Conservation (phyloP, 192 early-diverging fungal species). For the Rhizoclosmatium globosum region DNA sequence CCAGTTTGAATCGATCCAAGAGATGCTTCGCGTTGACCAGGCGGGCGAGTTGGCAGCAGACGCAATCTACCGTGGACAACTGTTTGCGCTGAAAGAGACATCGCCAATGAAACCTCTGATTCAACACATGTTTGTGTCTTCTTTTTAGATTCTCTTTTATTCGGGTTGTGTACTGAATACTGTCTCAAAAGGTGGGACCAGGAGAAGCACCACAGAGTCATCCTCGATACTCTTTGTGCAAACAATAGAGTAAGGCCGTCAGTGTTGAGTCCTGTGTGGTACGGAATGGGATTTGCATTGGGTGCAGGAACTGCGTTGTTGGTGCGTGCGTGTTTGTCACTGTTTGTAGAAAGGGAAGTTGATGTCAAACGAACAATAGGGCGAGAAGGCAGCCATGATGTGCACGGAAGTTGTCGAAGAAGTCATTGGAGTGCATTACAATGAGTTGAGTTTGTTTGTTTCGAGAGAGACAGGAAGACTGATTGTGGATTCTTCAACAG, state of each 20-base stretch:
- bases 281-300: conserved; percentile 82
- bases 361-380: not conserved
- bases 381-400: conserved; percentile 98
- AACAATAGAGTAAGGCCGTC: conserved; percentile 87
- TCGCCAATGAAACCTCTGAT: conserved; percentile 74
- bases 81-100: conserved; percentile 77
- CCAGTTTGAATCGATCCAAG: conserved; percentile 32
- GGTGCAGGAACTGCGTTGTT: conserved; percentile 87
- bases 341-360: not conserved
- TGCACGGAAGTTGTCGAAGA: conserved; percentile 98
- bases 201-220: conserved; percentile 82
- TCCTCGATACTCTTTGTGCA: conserved; percentile 79
- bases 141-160: not conserved
- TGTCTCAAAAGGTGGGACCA: conserved; percentile 61
- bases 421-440: conserved; percentile 94
- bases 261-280: conserved; percentile 85
- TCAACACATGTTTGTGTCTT: conserved; percentile 57
- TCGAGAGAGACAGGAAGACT: not conserved
- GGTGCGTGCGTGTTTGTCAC: conserved; percentile 44
- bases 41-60: conserved; percentile 96
- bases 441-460: conserved; percentile 69
- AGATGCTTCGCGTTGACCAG: conserved; percentile 94
- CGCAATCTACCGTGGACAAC: conserved; percentile 96
- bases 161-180: not conserved
- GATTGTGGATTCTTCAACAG: not conserved